A percentile compares a stretch with the other conserved stretches of the same genome.
These are phyloP conservation scores for Botryobasidium botryosum DNA, from an alignment of 768 basidiomycete genomes.

Conservation along the genomic window DNA sequence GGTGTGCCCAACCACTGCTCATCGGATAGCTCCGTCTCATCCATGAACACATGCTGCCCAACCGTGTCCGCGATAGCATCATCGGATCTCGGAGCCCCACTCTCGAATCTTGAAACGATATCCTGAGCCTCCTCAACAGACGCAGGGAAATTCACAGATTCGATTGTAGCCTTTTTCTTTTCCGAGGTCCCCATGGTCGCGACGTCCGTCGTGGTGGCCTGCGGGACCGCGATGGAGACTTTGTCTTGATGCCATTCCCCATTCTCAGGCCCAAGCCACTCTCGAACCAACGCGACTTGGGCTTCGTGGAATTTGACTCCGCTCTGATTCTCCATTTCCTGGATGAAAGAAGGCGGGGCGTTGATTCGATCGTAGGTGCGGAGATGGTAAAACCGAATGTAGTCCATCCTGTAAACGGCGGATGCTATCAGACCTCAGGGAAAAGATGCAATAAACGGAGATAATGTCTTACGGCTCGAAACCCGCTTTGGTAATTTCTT, in stretches of 20 bases:
- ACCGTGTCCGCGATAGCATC: slow-evolving; percentile 58
- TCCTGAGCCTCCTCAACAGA: slow-evolving; percentile 53
- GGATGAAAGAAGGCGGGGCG: slow-evolving; percentile 5
- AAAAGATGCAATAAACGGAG: not conserved
- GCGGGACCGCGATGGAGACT: too few species aligned
- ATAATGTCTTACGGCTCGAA: slow-evolving; percentile 48
- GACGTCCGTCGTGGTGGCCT: not conserved
- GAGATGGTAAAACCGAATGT: slow-evolving; percentile 85
- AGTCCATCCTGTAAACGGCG: slow-evolving; percentile 39
- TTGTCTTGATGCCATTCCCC: slow-evolving; percentile 6
- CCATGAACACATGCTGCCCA: slow-evolving; percentile 62
- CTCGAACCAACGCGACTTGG: slow-evolving; percentile 64
- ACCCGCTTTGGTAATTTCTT: slow-evolving; percentile 57
- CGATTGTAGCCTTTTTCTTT: slow-evolving; percentile 28
- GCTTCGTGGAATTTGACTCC: slow-evolving; percentile 74
- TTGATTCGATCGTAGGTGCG: slow-evolving; percentile 51
- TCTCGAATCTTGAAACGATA: slow-evolving; percentile 53
- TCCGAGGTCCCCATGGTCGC: slow-evolving; percentile 18
- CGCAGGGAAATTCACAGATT: slow-evolving; percentile 50
- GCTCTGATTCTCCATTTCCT: slow-evolving; percentile 31
- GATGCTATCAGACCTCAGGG: not conserved
- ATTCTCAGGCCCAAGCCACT: slow-evolving; percentile 38
- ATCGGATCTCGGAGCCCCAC: slow-evolving; percentile 39
- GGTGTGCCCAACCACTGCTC: slow-evolving; percentile 76
- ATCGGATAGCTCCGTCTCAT: slow-evolving; percentile 39